phyloP scores from a whole-genome alignment of 2,329 filamentous ascomycete species.

The Talaromyces sp. region DNA sequence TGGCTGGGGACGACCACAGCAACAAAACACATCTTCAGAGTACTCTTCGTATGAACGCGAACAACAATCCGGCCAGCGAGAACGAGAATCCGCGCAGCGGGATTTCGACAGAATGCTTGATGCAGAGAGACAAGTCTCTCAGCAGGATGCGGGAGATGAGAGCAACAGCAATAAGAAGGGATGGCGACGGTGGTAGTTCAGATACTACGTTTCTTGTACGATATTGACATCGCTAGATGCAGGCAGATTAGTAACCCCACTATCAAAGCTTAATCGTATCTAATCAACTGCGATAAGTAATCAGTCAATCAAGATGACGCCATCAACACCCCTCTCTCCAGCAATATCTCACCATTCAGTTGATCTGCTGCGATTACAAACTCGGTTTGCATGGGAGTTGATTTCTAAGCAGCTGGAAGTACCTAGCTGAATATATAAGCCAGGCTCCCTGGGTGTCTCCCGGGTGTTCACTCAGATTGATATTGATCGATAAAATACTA shows the following conservation, averaged over 20 bases:
- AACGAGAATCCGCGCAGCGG: slow-evolving; percentile 39
- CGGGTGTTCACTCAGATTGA: not conserved
- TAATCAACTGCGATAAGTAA: not conserved
- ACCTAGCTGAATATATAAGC: not conserved
- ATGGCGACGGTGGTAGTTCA: slow-evolving; percentile 11
- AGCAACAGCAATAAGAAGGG: not conserved
- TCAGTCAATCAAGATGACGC: slow-evolving; percentile 4
- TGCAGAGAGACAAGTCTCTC: slow-evolving; percentile 26
- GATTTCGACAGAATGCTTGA: slow-evolving; percentile 46
- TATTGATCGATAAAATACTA: not conserved
- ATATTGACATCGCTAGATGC: not conserved
- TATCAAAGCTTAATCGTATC: not conserved
- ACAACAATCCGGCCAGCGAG: slow-evolving; percentile 25
- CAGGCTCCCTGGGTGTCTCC: not conserved
- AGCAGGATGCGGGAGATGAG: not conserved
- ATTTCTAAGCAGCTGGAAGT: slow-evolving; percentile 9
- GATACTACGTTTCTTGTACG: not conserved
- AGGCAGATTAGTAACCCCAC: not conserved
- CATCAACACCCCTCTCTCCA: slow-evolving; percentile 1
- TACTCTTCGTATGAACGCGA: slow-evolving; percentile 11
- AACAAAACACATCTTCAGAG: not conserved
- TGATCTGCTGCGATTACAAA: not conserved
- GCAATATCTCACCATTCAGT: not conserved
- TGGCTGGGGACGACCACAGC: not conserved
- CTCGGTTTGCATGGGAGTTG: not conserved